Percentiles rank a stretch among this genome's conserved stretches.
Conservation (phyloP, 176 grass and related monocot species). For the Cocos nucifera region DNA sequence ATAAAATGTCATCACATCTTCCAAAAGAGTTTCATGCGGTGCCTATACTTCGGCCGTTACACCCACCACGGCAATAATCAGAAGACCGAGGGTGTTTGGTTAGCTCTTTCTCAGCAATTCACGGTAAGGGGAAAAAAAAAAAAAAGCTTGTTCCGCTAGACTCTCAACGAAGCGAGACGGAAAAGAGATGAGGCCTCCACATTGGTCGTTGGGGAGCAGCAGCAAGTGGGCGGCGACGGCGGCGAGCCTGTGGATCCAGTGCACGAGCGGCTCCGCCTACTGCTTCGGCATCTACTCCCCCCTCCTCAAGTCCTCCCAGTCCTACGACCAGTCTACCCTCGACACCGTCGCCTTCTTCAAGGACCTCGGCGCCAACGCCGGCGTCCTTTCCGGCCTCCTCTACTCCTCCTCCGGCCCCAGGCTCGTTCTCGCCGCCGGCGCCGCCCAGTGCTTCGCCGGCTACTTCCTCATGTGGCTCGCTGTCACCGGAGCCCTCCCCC, state of each 20-base stretch:
- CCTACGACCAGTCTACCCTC: slow-evolving; percentile 38
- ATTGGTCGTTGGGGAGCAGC: too few species aligned
- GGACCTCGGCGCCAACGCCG: slow-evolving; percentile 43
- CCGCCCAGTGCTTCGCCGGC: slow-evolving; percentile 17
- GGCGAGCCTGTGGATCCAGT: slow-evolving; percentile 10
- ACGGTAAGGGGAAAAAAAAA: too few species aligned
- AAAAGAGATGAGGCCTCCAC: too few species aligned
- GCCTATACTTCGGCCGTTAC: too few species aligned
- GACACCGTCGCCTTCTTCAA: slow-evolving; percentile 33
- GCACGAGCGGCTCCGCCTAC: neutral
- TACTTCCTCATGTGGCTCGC: slow-evolving; percentile 35
- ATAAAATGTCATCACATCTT: too few species aligned
- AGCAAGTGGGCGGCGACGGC: slow-evolving; percentile 3
- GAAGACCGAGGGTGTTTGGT: too few species aligned
- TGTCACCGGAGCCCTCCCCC: slow-evolving; percentile 8
- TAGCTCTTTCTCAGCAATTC: too few species aligned
- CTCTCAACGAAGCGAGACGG: too few species aligned
- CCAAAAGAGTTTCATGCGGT: too few species aligned
- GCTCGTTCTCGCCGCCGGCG: slow-evolving; percentile 31
- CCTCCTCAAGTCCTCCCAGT: slow-evolving; percentile 11
- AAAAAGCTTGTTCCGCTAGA: too few species aligned
- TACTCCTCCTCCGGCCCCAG: slow-evolving; percentile 19
- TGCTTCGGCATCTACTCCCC: slow-evolving; percentile 13
- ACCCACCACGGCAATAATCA: too few species aligned
- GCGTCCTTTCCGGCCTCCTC: slow-evolving; percentile 30